Evolutionary conservation across 2,329 filamentous ascomycete genomes (phyloP).

Genomic region (Orbilia oligospora): DNA sequence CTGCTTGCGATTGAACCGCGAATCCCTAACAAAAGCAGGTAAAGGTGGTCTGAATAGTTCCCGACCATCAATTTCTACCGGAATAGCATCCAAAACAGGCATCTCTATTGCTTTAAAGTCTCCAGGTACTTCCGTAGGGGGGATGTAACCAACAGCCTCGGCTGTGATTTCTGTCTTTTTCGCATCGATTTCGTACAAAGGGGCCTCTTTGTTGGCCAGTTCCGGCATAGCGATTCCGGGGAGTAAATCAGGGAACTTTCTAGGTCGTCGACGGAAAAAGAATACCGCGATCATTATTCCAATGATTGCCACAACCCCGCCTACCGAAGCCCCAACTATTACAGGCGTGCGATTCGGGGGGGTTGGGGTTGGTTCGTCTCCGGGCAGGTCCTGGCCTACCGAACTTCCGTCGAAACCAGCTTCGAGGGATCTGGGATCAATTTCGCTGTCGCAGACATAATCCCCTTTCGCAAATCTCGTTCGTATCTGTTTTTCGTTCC

Average conservation of each 20-base stretch:
- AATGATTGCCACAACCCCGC: not conserved
- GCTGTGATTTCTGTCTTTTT: constrained; percentile 33
- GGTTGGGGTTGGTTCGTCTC: not conserved
- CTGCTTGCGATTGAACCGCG: not conserved
- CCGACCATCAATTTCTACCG: constrained; percentile 37
- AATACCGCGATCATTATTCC: constrained; percentile 10
- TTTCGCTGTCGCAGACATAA: constrained; percentile 29
- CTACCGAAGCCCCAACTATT: constrained; percentile 30
- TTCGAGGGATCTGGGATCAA: not conserved
- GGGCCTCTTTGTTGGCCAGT: constrained; percentile 26
- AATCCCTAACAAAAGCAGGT: not conserved
- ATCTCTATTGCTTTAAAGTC: constrained; percentile 39
- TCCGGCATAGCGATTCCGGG: constrained; percentile 41
- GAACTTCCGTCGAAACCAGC: not conserved
- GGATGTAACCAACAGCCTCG: constrained; percentile 32
- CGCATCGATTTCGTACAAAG: constrained; percentile 31
- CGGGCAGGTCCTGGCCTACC: not conserved
- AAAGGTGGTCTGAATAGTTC: not conserved
- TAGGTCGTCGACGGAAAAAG: constrained; percentile 26
- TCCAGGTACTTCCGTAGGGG: constrained; percentile 20
- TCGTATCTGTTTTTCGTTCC: constrained; percentile 15
- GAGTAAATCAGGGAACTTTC: constrained; percentile 34
- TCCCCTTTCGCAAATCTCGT: constrained; percentile 28
- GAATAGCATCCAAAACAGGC: constrained; percentile 35
- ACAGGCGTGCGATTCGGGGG: constrained; percentile 5